These are phyloP conservation scores for Ichthyophonus hoferi DNA, from an alignment of 208 protist species.

Conservation along the genomic window DNA sequence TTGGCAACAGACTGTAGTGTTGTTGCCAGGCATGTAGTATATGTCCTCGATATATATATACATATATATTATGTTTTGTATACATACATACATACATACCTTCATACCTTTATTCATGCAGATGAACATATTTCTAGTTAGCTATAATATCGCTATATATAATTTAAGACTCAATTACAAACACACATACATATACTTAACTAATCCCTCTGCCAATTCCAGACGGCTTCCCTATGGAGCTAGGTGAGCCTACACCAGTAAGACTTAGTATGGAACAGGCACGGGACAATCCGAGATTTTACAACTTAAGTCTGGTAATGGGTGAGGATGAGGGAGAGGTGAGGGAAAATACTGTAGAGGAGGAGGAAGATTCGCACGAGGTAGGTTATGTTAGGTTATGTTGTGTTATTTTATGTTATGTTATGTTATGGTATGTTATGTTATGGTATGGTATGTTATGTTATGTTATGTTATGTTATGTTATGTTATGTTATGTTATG, in stretches of 20 bases:
- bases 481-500: too few relatives aligned
- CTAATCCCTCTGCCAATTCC: not conserved
- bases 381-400: too few relatives aligned
- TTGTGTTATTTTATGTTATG: too few relatives aligned
- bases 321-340: not conserved
- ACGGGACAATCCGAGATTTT: not conserved
- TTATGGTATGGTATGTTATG: too few relatives aligned
- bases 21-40: not conserved
- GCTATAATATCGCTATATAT: too few relatives aligned
- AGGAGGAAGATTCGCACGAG: not conserved
- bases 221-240: not conserved
- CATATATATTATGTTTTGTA: not conserved
- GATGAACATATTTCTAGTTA: too few relatives aligned
- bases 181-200: not conserved
- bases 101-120: not conserved
- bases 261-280: not conserved
- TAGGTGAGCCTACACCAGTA: not conserved
- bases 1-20: slow-evolving; percentile 17
- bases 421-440: too few relatives aligned
- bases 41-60: not conserved
- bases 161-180: too few relatives aligned
- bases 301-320: not conserved
- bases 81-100: not conserved
- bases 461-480: too few relatives aligned
- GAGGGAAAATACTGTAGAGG: not conserved